phyloP scores from a whole-genome alignment of 495 filamentous ascomycete genomes.

The Penicillium verhagenii region DNA sequence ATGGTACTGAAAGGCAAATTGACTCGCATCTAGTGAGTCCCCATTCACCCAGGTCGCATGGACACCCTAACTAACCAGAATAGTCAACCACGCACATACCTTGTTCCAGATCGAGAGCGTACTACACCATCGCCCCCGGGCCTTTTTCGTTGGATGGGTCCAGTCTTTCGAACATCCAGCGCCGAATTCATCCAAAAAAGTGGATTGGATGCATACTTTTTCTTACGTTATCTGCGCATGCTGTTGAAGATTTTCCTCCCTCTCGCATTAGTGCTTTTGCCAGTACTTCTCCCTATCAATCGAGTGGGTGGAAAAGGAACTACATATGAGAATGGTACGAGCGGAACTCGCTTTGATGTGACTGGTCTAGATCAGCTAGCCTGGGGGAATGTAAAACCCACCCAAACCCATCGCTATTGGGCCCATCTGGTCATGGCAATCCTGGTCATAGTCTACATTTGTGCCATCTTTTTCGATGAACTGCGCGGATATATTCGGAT shows the following conservation, averaged over 20 bases:
- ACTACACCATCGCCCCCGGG: constrained; percentile 69
- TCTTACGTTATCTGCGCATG: constrained; percentile 91
- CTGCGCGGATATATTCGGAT: constrained; percentile 89
- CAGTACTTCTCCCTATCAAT: constrained; percentile 85
- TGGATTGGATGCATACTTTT: constrained; percentile 97
- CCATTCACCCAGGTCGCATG: constrained; percentile 1
- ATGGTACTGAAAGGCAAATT: constrained; percentile 74
- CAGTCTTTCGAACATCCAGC: constrained; percentile 74
- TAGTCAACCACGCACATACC: constrained; percentile 84
- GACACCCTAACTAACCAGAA: background rate
- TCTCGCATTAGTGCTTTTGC: constrained; percentile 73
- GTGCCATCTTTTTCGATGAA: constrained; percentile 84
- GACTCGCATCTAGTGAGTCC: constrained; percentile 76
- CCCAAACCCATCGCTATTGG: constrained; percentile 76
- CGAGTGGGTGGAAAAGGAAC: constrained; percentile 66
- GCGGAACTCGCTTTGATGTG: constrained; percentile 44
- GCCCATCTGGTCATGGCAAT: constrained; percentile 83
- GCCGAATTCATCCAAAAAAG: constrained; percentile 93
- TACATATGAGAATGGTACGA: constrained; percentile 44
- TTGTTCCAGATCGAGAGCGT: constrained; percentile 85
- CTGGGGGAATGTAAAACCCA: constrained; percentile 84
- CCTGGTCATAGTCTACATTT: constrained; percentile 77
- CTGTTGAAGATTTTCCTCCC: constrained; percentile 90
- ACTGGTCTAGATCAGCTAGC: constrained; percentile 76
- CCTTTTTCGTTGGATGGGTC: constrained; percentile 64